Evolutionary conservation across 208 protist species (phyloP).

Genomic region (Phytomonas francai): DNA sequence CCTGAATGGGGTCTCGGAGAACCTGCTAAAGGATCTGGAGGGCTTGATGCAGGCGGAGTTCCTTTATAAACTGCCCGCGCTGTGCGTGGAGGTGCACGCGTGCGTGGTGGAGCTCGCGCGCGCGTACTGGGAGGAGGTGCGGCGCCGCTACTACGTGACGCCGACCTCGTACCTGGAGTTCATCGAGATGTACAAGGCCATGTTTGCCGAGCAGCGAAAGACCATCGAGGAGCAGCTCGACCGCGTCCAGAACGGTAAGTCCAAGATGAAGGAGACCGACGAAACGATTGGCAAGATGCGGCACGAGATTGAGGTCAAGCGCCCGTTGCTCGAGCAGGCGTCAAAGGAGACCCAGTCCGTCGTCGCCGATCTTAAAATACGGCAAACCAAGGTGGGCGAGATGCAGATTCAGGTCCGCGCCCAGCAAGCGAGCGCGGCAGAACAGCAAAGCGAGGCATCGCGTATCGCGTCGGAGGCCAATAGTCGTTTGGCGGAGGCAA

Average conservation of each 20-base stretch:
- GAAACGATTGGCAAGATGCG: conserved; percentile 91
- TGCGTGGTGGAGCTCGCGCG: conserved; percentile 59
- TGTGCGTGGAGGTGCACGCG: conserved; percentile 88
- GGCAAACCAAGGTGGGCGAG: conserved; percentile 78
- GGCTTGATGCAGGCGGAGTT: conserved; percentile 33
- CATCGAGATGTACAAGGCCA: conserved; percentile 89
- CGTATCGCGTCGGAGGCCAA: conserved; percentile 87
- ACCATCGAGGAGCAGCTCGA: conserved; percentile 83
- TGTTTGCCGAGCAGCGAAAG: conserved; percentile 73
- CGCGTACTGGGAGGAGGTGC: conserved; percentile 88
- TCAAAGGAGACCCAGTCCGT: conserved; percentile 84
- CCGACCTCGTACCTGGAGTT: conserved; percentile 95
- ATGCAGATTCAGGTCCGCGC: conserved; percentile 84
- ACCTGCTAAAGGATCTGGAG: conserved; percentile 59
- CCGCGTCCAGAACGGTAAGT: conserved; percentile 83
- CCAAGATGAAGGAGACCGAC: conserved; percentile 91
- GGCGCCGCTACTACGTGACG: conserved; percentile 93
- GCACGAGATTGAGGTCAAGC: conserved; percentile 86
- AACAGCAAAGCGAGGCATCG: conserved; percentile 79
- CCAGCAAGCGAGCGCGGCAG: conserved; percentile 86
- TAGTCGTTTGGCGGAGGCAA: conserved; percentile 88
- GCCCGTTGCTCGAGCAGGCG: conserved; percentile 85
- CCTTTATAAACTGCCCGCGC: conserved; percentile 47
- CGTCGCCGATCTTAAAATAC: conserved; percentile 82
- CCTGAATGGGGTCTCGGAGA: conserved; percentile 80